A percentile compares a stretch with the other conserved stretches of the same genome.
Evolutionary conservation across 78 protist genomes (phyloP).

Genomic region (Dictyostelium brefeldianum): DNA sequence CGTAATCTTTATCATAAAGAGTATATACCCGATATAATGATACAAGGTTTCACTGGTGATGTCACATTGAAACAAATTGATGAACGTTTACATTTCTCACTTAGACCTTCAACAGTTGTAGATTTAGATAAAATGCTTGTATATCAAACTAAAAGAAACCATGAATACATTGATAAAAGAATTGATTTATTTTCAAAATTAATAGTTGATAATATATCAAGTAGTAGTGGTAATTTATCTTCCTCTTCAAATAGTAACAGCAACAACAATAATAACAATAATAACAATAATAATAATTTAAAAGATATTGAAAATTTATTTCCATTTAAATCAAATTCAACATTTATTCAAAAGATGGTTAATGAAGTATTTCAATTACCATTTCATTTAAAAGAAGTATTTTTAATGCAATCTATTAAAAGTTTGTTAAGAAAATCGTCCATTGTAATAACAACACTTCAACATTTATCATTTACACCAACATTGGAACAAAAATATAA

Average conservation of each 20-base stretch:
- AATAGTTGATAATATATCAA: not conserved
- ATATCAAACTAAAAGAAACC: conserved; percentile 37
- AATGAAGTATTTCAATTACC: conserved; percentile 58
- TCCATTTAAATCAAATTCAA: conserved; percentile 24
- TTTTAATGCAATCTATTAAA: conserved; percentile 26
- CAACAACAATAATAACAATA: no score
- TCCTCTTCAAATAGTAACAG: no score
- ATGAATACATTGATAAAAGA: conserved; percentile 22
- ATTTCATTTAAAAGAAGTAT: conserved; percentile 29
- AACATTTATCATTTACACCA: conserved; percentile 15
- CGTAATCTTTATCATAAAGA: conserved; percentile 19
- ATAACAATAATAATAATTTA: not conserved
- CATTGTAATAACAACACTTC: not conserved
- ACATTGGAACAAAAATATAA: conserved; percentile 3
- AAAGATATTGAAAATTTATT: conserved; percentile 23
- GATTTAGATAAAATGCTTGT: conserved; percentile 32
- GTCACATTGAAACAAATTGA: conserved; percentile 30
- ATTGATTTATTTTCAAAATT: conserved; percentile 8
- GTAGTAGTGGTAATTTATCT: not conserved
- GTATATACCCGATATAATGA: conserved; percentile 52
- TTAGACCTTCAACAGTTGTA: conserved; percentile 53
- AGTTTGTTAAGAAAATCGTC: conserved; percentile 37
- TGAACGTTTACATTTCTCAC: conserved; percentile 32
- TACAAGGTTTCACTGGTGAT: conserved; percentile 32
- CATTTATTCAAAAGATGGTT: conserved; percentile 13